Evolutionary conservation across 768 basidiomycete genomes (phyloP), one percentile per base, ranked within the genome.

Genomic region (Paxillus ammoniavirescens): DNA sequence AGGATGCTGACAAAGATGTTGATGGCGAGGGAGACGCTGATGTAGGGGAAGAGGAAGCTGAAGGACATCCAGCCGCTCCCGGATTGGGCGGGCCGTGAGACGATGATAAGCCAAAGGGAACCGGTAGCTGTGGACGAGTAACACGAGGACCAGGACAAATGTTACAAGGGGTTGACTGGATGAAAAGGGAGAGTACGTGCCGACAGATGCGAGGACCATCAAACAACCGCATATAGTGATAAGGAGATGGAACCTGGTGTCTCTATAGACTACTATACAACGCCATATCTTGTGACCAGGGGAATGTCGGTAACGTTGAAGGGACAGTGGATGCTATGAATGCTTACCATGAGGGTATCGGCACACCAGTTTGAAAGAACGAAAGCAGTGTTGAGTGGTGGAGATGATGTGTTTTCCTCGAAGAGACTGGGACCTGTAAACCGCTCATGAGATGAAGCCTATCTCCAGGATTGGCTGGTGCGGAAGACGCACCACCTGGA

Each of bases 11-110:
- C 57, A 55, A 65, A 12, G 47, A 73, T 54, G 31, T 71, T 72
- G 59, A 65, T 67, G 17, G 59, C 61, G 23, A 72, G 63, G 8
- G 72, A 72, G 17, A 73, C 62, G 8, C 61, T 61, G 47, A 70
- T 55, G 40, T 67, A 72, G 0, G 72, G 71, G 41, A 71, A 64
- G 21, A 70, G 70, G 15, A 65, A 63, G 47, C 26, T 54, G 36
- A 73, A 67, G 17, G 69, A 69, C 68, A 69, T 69, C 68, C 66
- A 65, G 17, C 60, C 56, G 4, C 1, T 54, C 8, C 41, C 36
- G 1, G 60, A 53, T 47, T 52, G 56, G 14, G 21, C 57, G 42
- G 69, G 69, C 37, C 49, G 40, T 6, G 68, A 67, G 6, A 69
- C 60, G 13, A 60, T 67, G 49, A 60, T 30, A 38, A 69, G 47